phyloP scores from a whole-genome alignment of 352 stramenopile species.

The Globisporangium spinosum region DNA sequence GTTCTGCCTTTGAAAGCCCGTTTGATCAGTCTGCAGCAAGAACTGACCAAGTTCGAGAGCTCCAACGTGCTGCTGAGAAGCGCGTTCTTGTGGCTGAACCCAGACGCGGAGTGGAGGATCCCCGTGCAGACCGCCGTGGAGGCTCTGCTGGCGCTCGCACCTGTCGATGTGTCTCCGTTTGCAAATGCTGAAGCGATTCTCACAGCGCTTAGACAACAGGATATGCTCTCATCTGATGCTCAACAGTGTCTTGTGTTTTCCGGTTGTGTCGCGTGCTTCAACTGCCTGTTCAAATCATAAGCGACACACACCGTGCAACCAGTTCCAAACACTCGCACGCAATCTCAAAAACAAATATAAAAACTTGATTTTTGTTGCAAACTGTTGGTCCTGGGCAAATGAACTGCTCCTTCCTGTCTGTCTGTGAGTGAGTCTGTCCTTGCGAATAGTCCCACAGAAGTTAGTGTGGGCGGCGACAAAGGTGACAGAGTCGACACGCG shows the following conservation, averaged over 20 bases:
- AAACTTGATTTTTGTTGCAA: constrained; percentile 11
- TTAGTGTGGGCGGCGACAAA: too few species aligned
- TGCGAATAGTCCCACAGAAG: too few species aligned
- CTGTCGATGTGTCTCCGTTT: constrained; percentile 7
- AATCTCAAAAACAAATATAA: constrained; percentile 13
- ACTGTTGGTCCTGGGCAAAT: not conserved
- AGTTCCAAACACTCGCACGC: not conserved
- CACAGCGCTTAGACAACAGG: constrained; percentile 12
- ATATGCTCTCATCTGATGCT: not conserved
- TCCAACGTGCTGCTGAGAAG: constrained; percentile 32
- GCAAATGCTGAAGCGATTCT: constrained; percentile 15
- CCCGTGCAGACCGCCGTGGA: constrained; percentile 11
- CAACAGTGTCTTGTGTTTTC: constrained; percentile 23
- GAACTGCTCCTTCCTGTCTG: constrained; percentile 2
- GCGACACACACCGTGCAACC: not conserved
- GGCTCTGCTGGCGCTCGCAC: constrained; percentile 24
- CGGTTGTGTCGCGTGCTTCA: constrained; percentile 33
- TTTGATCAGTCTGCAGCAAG: constrained; percentile 21
- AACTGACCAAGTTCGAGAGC: constrained; percentile 23
- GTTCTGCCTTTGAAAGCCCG: constrained; percentile 37
- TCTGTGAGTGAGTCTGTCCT: not conserved
- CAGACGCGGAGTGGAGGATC: constrained; percentile 16
- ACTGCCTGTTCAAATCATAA: constrained; percentile 26
- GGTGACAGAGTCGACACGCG: not conserved
- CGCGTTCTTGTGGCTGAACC: constrained; percentile 29